Conservation (phyloP, 306 rosid genomes). For the Lathyrus aphaca region DNA sequence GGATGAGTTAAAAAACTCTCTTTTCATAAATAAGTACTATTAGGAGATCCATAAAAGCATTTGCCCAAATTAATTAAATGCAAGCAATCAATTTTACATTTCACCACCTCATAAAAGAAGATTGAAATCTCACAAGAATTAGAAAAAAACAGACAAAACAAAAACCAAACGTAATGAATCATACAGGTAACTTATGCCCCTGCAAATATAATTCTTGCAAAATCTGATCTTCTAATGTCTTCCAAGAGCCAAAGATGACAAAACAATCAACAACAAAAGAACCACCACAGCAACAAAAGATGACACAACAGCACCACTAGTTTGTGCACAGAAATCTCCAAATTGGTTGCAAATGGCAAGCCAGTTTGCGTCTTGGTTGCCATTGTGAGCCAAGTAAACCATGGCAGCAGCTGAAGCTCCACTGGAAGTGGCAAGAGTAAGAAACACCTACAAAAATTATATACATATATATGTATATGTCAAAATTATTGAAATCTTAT, state of each 20-base stretch:
- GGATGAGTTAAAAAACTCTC: too few relatives aligned
- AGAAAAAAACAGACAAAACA: background rate
- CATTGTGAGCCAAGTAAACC: constrained; percentile 84
- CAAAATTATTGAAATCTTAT: background rate
- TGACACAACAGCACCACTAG: constrained; percentile 78
- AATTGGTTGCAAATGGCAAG: constrained; percentile 83
- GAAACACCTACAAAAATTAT: constrained; percentile 51
- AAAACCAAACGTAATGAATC: constrained; percentile 11
- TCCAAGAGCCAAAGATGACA: constrained; percentile 66
- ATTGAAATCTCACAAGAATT: background rate
- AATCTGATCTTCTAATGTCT: constrained; percentile 11
- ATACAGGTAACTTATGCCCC: constrained; percentile 30
- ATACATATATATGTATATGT: background rate
- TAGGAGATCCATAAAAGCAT: background rate
- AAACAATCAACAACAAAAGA: constrained; percentile 54
- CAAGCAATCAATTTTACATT: background rate
- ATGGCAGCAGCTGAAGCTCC: constrained; percentile 80
- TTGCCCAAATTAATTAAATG: background rate
- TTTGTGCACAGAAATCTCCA: constrained; percentile 64
- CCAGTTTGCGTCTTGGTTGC: constrained; percentile 84
- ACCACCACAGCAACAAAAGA: constrained; percentile 56
- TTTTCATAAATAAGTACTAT: background rate
- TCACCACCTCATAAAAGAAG: background rate
- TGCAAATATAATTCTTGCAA: background rate
- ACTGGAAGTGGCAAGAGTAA: constrained; percentile 66